Base-by-base conservation (phyloP, 495 filamentous ascomycete species). In the Trichoderma parareesei region DNA sequence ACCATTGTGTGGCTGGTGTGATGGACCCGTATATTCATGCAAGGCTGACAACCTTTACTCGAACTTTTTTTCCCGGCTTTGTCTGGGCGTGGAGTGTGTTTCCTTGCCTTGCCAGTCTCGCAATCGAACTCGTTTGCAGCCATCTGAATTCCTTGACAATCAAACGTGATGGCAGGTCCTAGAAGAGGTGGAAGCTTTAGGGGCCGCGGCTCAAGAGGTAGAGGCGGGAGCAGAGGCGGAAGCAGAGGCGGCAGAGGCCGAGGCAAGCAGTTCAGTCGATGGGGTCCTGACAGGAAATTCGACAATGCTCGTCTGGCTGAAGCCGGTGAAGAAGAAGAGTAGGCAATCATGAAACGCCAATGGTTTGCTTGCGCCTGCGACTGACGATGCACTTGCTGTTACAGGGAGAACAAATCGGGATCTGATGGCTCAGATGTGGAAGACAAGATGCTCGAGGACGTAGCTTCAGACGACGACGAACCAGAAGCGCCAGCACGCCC, bases 401-500 rank as follows among this genome's bases (percentile, higher is more conserved):
- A 63, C 18, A 55, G 62, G 2, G 73, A 73, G 27, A 65, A 69
- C 35, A 72, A 73, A 33, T 71, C 73, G 16, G 82, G 79, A 61
- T 77, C 78, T 38, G 83, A 85, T 43, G 79, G 77, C 60, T 41
- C 38, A 41, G 60, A 62, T 6, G 60, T 4, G 27, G 38, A 44
- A 35, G 38, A 41, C n/a, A 71, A 73, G 18, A 20, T 27, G 10
- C 20, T 43, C 20, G 18, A 43, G 7, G 38, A 62, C 13, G 61
- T 48, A 33, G 42, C 41, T 1, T 64, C 62, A 53, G 71, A 72
- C 10, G 76, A 77, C 16, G 77, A 77, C 27, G 77, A 81, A 18
- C 69, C 74, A 42, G 71, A 75, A 44, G 60, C 66, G 27, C 72
- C 75, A 70, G 69, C 69, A 70, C 72, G 72, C 61, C 81, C 89